Percentiles rank a stretch among this genome's conserved stretches.
Evolutionary conservation across 1,284 basidiomycete genomes (phyloP).

Genomic region (Ganoderma sinense): DNA sequence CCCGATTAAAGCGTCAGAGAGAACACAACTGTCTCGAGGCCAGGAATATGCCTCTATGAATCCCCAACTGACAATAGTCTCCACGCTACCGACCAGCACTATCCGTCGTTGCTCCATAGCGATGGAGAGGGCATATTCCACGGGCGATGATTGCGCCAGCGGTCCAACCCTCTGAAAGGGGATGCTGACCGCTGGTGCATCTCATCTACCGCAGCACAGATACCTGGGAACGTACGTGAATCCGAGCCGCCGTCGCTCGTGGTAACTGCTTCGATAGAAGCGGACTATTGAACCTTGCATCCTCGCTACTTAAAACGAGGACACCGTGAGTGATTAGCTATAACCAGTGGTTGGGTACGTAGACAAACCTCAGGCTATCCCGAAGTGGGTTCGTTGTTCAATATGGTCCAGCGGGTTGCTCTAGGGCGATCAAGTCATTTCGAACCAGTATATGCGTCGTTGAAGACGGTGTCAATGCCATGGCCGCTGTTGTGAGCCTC

Average conservation of each 20-base stretch:
- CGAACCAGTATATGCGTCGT: background rate
- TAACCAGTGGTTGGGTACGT: background rate
- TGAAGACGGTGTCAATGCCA: background rate
- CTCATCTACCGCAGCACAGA: constrained; percentile 11
- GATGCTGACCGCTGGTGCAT: background rate
- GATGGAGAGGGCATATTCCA: background rate
- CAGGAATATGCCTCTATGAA: background rate
- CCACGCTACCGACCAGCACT: background rate
- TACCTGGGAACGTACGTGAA: constrained; percentile 3
- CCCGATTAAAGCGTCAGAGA: background rate
- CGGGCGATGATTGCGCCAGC: background rate
- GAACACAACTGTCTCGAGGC: background rate
- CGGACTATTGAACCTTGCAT: background rate
- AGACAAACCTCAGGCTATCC: background rate
- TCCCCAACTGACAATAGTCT: background rate
- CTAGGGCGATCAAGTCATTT: no score
- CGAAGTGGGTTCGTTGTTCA: background rate
- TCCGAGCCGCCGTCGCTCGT: background rate
- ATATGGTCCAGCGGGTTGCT: background rate
- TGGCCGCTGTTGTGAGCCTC: no score
- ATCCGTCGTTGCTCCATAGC: background rate
- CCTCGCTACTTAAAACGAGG: background rate
- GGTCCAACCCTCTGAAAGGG: background rate
- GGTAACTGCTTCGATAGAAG: background rate
- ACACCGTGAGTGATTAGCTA: background rate